Evolutionary conservation across 2,329 filamentous ascomycete genomes (phyloP), one percentile per base, ranked within the genome.

Genomic region (Pestalotiopsis sp.): DNA sequence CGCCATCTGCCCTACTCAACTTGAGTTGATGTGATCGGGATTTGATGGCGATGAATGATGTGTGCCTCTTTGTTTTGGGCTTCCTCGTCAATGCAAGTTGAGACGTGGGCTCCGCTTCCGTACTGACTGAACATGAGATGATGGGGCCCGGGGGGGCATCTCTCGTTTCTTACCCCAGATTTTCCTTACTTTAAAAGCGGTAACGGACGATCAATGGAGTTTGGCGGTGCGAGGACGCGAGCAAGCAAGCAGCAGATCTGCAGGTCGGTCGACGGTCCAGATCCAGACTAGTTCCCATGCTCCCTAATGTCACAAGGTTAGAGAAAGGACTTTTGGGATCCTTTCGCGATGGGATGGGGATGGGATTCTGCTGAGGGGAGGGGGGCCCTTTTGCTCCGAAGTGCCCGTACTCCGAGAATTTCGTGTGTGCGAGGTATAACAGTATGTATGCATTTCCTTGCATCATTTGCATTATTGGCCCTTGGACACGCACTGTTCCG

Each of bases 81-180:
- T 39, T 12, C 59, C 31, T 62, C 27, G 31, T 36, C 31, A 23
- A 62, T 36, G 31, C 59, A 39, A 62, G 31, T 39, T 20, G 59
- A 27, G 36, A 39, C 59, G 59, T 23, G 59, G n/a, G 59, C 57
- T 27, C 20, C n/a, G 7, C 45, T 20, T 52, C 45, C 17, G 9
- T n/a, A 52, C 17, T 5, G 20, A 52, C 17, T 14, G 45, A 52
- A 52, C 45, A 52, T 52, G 45, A 52, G 45, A 52, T 52, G 45
- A 52, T 52, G 45, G 45, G 20, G 11, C 14, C 20, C 27, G 27
- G 27, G 25, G 25, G 25, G 25, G 25, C 3, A 27, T 3, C 25
- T 27, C 45, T n/a, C 17, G 20, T 14, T n/a, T 62, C 38, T 66
- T 66, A 66, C 63, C 63, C 63, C 63, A 66, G 63, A 36, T 66